Conservation (phyloP, 495 filamentous ascomycete species). For the Annulohypoxylon bovei region DNA sequence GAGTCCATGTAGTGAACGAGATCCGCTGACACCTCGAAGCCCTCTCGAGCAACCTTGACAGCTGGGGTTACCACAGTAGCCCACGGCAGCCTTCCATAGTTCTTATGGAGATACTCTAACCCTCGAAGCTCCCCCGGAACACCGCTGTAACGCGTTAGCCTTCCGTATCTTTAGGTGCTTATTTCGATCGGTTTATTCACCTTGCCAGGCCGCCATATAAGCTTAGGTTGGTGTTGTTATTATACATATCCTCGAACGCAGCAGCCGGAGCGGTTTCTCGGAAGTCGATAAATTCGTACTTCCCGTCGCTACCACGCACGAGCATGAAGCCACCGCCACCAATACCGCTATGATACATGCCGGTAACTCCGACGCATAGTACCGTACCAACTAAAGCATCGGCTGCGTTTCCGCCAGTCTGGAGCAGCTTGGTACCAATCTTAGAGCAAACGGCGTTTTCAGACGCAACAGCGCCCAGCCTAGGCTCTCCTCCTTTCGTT, state of each 20-base stretch:
- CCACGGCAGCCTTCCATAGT: constrained; percentile 79
- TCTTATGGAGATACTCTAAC: constrained; percentile 73
- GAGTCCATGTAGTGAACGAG: constrained; percentile 69
- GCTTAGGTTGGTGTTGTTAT: constrained; percentile 57
- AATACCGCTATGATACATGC: constrained; percentile 83
- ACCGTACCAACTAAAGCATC: constrained; percentile 72
- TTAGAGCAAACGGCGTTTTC: constrained; percentile 75
- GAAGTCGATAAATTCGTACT: constrained; percentile 80
- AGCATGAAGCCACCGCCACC: constrained; percentile 88
- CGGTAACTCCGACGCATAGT: constrained; percentile 70
- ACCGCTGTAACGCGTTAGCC: constrained; percentile 58
- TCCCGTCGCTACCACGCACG: constrained; percentile 65
- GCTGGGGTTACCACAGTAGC: constrained; percentile 70
- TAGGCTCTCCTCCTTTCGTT: constrained; percentile 23
- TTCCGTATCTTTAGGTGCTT: not conserved
- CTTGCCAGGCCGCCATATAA: constrained; percentile 71
- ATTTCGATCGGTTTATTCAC: constrained; percentile 20
- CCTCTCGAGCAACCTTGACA: constrained; percentile 73
- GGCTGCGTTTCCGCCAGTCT: constrained; percentile 72
- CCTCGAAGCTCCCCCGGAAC: constrained; percentile 83
- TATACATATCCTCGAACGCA: constrained; percentile 79
- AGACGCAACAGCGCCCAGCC: constrained; percentile 73
- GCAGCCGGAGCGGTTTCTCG: constrained; percentile 83
- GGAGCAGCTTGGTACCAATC: constrained; percentile 72
- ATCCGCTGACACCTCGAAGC: constrained; percentile 71